Evolutionary conservation across 2,329 filamentous ascomycete species (phyloP), one percentile per base, ranked within the genome.

Genomic region (Arthroderma sp.): DNA sequence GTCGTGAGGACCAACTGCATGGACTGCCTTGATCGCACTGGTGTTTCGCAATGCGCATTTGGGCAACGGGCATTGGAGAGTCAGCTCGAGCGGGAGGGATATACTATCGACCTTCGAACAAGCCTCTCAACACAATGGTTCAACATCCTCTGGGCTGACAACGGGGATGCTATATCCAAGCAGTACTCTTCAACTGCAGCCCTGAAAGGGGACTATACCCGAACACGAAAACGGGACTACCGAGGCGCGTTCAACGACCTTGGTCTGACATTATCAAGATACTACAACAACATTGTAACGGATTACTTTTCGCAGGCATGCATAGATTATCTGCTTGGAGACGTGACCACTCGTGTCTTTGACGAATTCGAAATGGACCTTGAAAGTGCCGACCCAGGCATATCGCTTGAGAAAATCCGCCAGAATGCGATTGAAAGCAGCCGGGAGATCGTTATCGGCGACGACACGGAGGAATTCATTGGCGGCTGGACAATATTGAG

Each of bases 1-100:
- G 77, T 94, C 5, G 61, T 96, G n/a, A 75, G 91, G 45, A 95
- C 87, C 1, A 98, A 98, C 58, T 98, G 91, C 62, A 96, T 98
- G 91, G 91, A 98, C 58, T 98, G 91, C 55, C 69, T 98, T 6
- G 91, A 98, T 60, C 78, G 91, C 22, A 98, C 91, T 1, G 96
- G 96, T 53, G 88, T 98, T 22, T 87, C 88, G 36, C 89, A 96
- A 63, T 94, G 85, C 57, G 91, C 87, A 0, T 88, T 88, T 59
- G 91, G 78, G 4, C 84, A 86, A 56, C 78, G 82, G 57, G 83
- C 85, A 52, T 71, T 98, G 2, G 86, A 95, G 52, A 61, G 73
- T 30, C 86, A 95, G 57, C 71, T 98, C 1, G 81, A 77, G 46
- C 71, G 76, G 15, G 79, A 93, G 50, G 84, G 83, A 0, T 81